These are phyloP conservation scores for Ascoidea asiatica DNA, from an alignment of 805 yeast species.

Conservation along the genomic window DNA sequence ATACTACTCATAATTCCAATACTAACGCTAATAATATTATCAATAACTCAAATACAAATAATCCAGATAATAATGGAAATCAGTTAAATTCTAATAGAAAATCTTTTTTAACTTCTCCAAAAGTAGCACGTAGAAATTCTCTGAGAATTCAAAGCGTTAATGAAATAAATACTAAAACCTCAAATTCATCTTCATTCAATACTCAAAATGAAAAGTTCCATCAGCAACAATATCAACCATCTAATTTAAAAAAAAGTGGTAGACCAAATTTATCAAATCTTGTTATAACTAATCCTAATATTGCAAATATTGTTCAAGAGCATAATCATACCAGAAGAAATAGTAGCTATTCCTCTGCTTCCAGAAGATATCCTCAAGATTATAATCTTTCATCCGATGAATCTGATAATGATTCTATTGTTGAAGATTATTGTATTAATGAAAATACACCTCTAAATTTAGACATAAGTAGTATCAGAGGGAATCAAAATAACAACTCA, in stretches of 20 bases:
- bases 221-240: not conserved
- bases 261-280: not conserved
- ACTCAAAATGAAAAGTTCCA: not conserved
- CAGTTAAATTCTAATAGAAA: not conserved
- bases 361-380: not conserved
- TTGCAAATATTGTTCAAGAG: not conserved
- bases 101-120: not conserved
- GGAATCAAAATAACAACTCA: no score
- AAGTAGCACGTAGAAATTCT: not conserved
- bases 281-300: not conserved
- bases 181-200: not conserved
- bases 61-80: no score
- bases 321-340: not conserved
- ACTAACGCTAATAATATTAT: no score
- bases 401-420: not conserved
- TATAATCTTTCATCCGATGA: not conserved
- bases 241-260: not conserved
- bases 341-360: not conserved
- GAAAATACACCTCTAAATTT: not conserved
- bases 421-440: not conserved
- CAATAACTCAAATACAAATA: not conserved
- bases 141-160: not conserved
- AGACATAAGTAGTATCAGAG: not conserved
- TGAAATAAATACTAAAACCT: not conserved
- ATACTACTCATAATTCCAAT: not conserved